These are phyloP conservation scores for Alternaria rosae DNA, from an alignment of 2,329 filamentous ascomycete species.

Conservation along the genomic window DNA sequence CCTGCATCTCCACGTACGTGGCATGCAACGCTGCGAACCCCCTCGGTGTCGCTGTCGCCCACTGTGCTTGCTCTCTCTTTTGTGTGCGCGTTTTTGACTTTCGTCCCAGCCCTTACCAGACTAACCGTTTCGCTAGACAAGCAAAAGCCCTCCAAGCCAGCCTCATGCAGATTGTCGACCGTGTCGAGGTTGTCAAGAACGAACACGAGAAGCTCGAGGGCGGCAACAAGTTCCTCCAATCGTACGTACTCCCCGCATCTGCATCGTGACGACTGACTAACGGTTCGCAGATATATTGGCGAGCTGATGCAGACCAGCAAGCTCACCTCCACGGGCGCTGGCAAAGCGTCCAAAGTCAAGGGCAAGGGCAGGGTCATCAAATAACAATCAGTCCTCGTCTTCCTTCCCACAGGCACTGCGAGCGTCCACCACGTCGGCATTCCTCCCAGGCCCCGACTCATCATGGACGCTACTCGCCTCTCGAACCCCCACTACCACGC, in stretches of 20 bases:
- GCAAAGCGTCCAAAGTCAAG: slow-evolving; percentile 59
- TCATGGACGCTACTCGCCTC: slow-evolving; percentile 42
- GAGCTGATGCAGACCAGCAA: slow-evolving; percentile 84
- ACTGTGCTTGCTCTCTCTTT: neutral
- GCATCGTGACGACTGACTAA: slow-evolving; percentile 19
- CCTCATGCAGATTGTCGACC: slow-evolving; percentile 86
- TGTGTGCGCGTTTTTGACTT: slow-evolving; percentile 6
- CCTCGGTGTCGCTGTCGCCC: neutral
- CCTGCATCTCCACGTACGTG: neutral
- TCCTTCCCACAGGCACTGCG: slow-evolving; percentile 19
- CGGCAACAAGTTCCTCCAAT: slow-evolving; percentile 94
- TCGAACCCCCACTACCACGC: slow-evolving; percentile 40
- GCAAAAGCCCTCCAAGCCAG: slow-evolving; percentile 89
- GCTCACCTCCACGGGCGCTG: slow-evolving; percentile 62
- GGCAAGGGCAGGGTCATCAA: slow-evolving; percentile 48
- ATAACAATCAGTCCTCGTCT: slow-evolving; percentile 41
- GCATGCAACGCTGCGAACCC: neutral
- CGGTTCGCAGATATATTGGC: slow-evolving; percentile 80
- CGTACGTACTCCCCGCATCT: slow-evolving; percentile 48
- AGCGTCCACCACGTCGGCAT: slow-evolving; percentile 36
- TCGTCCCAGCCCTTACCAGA: slow-evolving; percentile 7
- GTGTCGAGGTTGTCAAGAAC: slow-evolving; percentile 90
- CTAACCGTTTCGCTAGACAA: slow-evolving; percentile 65
- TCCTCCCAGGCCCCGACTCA: slow-evolving; percentile 34
- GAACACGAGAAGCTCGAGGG: slow-evolving; percentile 97